phyloP scores from a whole-genome alignment of 2,329 filamentous ascomycete species.

The Xylariaceae sp. region DNA sequence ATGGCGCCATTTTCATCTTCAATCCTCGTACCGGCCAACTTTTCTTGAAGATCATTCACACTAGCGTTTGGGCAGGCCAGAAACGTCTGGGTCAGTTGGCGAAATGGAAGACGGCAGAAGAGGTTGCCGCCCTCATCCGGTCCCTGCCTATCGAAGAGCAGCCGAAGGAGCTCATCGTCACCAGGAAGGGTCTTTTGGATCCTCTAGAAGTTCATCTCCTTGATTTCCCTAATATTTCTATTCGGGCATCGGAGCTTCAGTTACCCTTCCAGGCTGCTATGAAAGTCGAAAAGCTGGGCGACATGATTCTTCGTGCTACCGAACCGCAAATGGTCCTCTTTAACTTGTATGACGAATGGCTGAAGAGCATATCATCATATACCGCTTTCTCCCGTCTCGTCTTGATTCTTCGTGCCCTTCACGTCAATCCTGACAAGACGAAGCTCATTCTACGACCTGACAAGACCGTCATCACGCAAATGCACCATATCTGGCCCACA shows the following conservation, averaged over 20 bases:
- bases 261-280: constrained; percentile 98
- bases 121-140: constrained; percentile 95
- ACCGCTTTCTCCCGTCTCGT: constrained; percentile 96
- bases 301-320: constrained; percentile 96
- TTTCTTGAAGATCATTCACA: constrained; percentile 99
- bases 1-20: constrained; percentile 99
- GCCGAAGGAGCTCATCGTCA: constrained; percentile 97
- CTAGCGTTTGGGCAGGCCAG: constrained; percentile 97
- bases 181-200: constrained; percentile 92
- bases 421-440: constrained; percentile 98
- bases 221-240: constrained; percentile 98
- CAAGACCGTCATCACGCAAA: constrained; percentile 96
- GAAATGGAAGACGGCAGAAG: constrained; percentile 99
- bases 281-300: constrained; percentile 98
- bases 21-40: constrained; percentile 97
- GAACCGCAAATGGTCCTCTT: constrained; percentile 99
- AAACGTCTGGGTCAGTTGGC: constrained; percentile 97
- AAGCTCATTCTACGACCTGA: constrained; percentile 92
- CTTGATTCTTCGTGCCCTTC: constrained; percentile 86
- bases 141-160: constrained; percentile 97
- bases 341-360: constrained; percentile 98
- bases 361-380: constrained; percentile 97
- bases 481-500: constrained; percentile 98
- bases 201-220: constrained; percentile 94
- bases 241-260: constrained; percentile 93